Evolutionary conservation across 2,329 filamentous ascomycete genomes (phyloP).

Genomic region (Trichoderma simmonsii): DNA sequence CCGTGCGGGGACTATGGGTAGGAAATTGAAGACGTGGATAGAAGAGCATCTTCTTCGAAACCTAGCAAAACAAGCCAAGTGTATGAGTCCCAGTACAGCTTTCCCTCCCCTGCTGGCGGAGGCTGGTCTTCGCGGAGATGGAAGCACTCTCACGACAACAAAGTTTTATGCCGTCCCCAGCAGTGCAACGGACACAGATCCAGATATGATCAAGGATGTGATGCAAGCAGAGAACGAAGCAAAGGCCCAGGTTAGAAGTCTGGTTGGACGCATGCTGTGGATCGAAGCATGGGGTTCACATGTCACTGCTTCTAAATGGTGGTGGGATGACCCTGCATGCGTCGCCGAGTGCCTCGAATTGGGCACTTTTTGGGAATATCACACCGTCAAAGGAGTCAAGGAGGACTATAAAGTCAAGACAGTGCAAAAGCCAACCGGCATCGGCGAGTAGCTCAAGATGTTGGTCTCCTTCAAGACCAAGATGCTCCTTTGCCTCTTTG

Average conservation of each 20-base stretch:
- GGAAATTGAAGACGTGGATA: conserved; percentile 57
- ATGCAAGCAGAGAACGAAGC: conserved; percentile 27
- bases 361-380: conserved; percentile 58
- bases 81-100: conserved; percentile 55
- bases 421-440: background rate
- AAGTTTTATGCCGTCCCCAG: conserved; percentile 47
- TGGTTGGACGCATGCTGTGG: conserved; percentile 58
- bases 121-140: conserved; percentile 48
- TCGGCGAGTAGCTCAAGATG: background rate
- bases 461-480: background rate
- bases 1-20: conserved; percentile 52
- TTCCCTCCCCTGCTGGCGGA: conserved; percentile 59
- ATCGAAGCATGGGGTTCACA: conserved; percentile 57
- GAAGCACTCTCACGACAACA: conserved; percentile 47
- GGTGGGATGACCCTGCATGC: conserved; percentile 59
- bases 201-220: background rate
- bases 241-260: conserved; percentile 48
- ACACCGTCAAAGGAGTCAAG: conserved; percentile 55
- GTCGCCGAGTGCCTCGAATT: conserved; percentile 53
- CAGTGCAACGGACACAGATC: conserved; percentile 25
- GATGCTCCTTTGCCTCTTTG: background rate
- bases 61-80: conserved; percentile 56
- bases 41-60: conserved; percentile 58
- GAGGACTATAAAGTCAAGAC: conserved; percentile 23
- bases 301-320: conserved; percentile 51